These are phyloP conservation scores for Aspergillus incahuasiensis DNA, from an alignment of 495 filamentous ascomycete genomes.

Conservation along the genomic window DNA sequence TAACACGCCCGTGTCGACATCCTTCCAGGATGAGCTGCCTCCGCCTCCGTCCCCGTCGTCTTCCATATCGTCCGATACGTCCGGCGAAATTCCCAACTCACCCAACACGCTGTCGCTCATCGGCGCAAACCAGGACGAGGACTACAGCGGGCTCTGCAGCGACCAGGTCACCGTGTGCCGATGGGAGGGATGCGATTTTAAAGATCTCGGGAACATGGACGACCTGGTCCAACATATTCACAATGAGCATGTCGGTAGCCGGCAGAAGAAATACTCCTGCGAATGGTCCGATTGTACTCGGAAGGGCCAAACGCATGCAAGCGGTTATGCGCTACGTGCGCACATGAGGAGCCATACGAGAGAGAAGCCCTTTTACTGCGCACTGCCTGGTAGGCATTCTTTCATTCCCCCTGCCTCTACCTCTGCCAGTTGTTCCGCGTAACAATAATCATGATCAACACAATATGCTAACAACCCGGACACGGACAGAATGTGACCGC, in stretches of 20 bases:
- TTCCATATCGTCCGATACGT: conserved; percentile 82
- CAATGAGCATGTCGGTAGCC: conserved; percentile 81
- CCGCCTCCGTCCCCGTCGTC: conserved; percentile 39
- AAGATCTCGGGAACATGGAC: conserved; percentile 90
- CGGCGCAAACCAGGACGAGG: conserved; percentile 60
- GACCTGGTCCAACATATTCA: conserved; percentile 89
- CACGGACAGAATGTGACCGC: conserved; percentile 84
- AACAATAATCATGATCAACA: conserved; percentile 1
- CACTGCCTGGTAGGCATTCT: conserved; percentile 67
- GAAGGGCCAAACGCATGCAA: conserved; percentile 87
- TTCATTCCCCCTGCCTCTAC: background rate
- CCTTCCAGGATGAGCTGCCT: conserved; percentile 32
- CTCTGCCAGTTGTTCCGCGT: background rate
- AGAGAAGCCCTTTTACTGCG: conserved; percentile 98
- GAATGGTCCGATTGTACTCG: conserved; percentile 87
- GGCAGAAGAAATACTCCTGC: conserved; percentile 83
- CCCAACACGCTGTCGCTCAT: conserved; percentile 39
- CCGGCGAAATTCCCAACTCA: conserved; percentile 64
- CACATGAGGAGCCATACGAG: conserved; percentile 97
- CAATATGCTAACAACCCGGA: background rate
- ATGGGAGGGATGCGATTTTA: conserved; percentile 80
- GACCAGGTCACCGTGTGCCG: conserved; percentile 87
- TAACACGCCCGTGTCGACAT: conserved; percentile 44
- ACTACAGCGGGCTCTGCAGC: conserved; percentile 67
- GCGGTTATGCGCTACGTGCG: conserved; percentile 89